These are phyloP conservation scores for Vigna nakashimae DNA, from an alignment of 306 rosid species.

Conservation along the genomic window DNA sequence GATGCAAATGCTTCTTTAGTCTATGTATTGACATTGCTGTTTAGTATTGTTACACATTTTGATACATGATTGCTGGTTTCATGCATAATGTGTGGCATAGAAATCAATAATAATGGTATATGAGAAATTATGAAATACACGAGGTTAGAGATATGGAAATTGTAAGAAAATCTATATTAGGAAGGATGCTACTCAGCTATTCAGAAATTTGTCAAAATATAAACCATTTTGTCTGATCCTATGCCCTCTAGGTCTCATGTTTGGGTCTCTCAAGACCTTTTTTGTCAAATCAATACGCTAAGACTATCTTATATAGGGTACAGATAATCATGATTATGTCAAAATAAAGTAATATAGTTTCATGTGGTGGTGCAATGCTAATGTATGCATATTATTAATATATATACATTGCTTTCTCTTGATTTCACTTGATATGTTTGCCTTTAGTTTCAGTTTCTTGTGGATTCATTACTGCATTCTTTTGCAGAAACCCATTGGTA, in stretches of 20 bases:
- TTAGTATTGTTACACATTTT: conserved; percentile 5
- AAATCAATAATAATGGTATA: conserved; percentile 14
- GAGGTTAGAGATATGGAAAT: conserved; percentile 30
- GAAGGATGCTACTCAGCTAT: conserved; percentile 29
- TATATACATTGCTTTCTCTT: conserved; percentile 1
- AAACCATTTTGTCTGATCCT: conserved; percentile 35
- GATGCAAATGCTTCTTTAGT: conserved; percentile 17
- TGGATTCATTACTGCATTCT: conserved; percentile 50
- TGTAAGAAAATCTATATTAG: conserved; percentile 20
- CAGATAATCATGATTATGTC: neutral
- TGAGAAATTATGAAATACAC: conserved; percentile 30
- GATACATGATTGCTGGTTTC: conserved; percentile 33
- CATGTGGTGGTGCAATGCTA: conserved; percentile 12
- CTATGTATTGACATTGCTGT: neutral
- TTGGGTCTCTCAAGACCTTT: neutral
- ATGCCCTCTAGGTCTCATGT: neutral
- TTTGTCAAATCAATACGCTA: conserved; percentile 1
- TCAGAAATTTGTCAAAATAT: conserved; percentile 14
- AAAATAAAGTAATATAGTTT: conserved; percentile 30
- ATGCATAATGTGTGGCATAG: conserved; percentile 26
- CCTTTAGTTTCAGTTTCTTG: conserved; percentile 35
- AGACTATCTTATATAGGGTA: conserved; percentile 5
- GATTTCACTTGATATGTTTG: conserved; percentile 20
- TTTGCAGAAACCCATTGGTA: conserved; percentile 97
- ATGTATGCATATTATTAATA: conserved; percentile 29